Evolutionary conservation across 805 yeast species (phyloP).

Genomic region (Jamesozyma spencerorum): DNA sequence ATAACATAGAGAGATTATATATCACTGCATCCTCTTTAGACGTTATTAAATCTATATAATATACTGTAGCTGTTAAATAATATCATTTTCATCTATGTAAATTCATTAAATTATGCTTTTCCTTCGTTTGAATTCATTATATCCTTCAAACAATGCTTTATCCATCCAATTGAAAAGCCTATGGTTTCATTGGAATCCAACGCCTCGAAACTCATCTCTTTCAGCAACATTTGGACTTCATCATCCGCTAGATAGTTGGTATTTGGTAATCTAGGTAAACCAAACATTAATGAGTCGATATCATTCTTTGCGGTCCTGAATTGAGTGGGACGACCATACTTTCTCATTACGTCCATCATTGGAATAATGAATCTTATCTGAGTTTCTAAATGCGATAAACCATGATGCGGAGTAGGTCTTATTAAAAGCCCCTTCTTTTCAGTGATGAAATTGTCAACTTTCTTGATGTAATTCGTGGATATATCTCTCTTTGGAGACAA

Average conservation of each 20-base stretch:
- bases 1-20: too few species aligned
- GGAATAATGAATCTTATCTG: conserved; percentile 61
- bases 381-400: conserved; percentile 57
- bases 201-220: conserved; percentile 1
- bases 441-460: conserved; percentile 5
- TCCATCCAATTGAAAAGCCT: conserved; percentile 14
- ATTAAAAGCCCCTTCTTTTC: conserved; percentile 32
- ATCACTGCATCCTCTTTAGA: too few species aligned
- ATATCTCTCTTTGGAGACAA: conserved; percentile 13
- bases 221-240: conserved; percentile 6
- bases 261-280: conserved; percentile 64
- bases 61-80: too few species aligned
- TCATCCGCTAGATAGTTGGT: conserved; percentile 35
- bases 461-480: conserved; percentile 6
- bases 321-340: conserved; percentile 66
- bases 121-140: conserved; percentile 5
- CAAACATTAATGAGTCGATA: conserved; percentile 50
- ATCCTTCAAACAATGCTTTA: conserved; percentile 7
- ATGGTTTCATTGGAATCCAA: conserved; percentile 9
- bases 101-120: conserved; percentile 1
- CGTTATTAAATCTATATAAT: too few species aligned
- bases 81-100: too few species aligned
- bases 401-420: conserved; percentile 60
- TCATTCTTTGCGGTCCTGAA: conserved; percentile 46
- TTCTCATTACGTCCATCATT: conserved; percentile 51